Evolutionary conservation across 805 yeast species (phyloP).

Genomic region (Komagataella populi): DNA sequence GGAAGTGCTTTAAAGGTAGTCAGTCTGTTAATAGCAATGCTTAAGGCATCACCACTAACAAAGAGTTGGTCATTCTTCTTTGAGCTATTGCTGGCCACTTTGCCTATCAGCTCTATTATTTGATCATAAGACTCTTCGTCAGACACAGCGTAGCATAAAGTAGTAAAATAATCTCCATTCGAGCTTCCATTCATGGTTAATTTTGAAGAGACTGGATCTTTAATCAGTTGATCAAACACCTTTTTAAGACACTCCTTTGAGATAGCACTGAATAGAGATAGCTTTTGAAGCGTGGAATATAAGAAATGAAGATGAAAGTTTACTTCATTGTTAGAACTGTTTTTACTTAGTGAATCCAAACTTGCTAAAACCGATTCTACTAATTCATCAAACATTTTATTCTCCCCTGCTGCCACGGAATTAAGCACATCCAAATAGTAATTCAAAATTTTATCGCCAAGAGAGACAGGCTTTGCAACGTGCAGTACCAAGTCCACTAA

Average conservation of each 20-base stretch:
- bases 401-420: not conserved
- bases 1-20: not conserved
- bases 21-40: not conserved
- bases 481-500: not conserved
- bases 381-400: not conserved
- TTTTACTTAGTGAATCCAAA: not conserved
- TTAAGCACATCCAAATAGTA: not conserved
- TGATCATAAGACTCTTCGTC: not conserved
- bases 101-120: not conserved
- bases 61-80: not conserved
- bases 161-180: not conserved
- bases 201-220: not conserved
- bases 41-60: not conserved
- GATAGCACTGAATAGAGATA: not conserved
- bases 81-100: not conserved
- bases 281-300: not conserved
- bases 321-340: not conserved
- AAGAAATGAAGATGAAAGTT: not conserved
- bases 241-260: not conserved
- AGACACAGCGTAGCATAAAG: not conserved
- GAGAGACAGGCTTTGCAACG: not conserved
- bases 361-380: not conserved
- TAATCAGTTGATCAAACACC: not conserved
- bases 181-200: not conserved
- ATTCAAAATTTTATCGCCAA: not conserved